These are phyloP conservation scores for Triangularia verruculosa DNA, from an alignment of 2,329 filamentous ascomycete genomes.

Conservation along the genomic window DNA sequence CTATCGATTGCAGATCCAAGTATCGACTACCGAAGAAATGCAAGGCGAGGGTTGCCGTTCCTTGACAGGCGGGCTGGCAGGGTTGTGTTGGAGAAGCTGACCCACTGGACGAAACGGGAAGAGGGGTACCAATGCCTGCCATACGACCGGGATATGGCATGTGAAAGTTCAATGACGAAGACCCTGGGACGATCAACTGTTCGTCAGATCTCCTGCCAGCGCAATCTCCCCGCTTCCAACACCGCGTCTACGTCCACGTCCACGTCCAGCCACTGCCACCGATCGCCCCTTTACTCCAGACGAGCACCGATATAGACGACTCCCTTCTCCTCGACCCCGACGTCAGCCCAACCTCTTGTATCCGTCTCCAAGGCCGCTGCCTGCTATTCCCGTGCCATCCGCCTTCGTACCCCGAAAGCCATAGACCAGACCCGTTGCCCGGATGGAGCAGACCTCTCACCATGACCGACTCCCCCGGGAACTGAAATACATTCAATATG, in stretches of 20 bases:
- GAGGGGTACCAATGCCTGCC: neutral
- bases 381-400: neutral
- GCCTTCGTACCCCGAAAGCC: neutral
- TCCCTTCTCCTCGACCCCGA: neutral
- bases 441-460: conserved; percentile 36
- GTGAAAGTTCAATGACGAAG: neutral
- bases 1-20: neutral
- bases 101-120: neutral
- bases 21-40: neutral
- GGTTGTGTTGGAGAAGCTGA: neutral
- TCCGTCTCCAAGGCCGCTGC: neutral
- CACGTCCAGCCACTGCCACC: too few species aligned
- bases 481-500: conserved; percentile 60
- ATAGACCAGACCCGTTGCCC: neutral
- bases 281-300: neutral
- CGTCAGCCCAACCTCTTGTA: neutral
- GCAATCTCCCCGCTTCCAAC: neutral
- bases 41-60: neutral
- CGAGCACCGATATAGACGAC: neutral
- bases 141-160: neutral
- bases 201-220: neutral
- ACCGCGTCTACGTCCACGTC: neutral
- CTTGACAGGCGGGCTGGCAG: neutral
- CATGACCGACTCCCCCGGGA: conserved; percentile 41
- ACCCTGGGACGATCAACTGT: neutral